A percentile compares a stretch with the other conserved stretches of the same genome.
Conservation (phyloP, 805 yeast genomes). For the Ogataea ganodermae region DNA sequence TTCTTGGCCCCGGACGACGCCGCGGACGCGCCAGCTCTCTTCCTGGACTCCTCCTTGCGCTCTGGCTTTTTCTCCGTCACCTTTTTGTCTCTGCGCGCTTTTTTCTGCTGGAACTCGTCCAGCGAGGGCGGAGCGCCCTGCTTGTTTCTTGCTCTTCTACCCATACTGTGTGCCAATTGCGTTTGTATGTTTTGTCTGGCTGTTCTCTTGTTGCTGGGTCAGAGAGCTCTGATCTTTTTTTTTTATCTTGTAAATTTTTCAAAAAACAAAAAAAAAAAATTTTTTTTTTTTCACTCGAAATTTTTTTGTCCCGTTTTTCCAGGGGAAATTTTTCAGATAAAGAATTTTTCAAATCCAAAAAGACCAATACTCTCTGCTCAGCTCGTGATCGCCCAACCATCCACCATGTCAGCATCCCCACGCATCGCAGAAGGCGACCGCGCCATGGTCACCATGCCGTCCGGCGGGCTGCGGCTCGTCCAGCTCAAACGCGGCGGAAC, state of each 20-base stretch:
- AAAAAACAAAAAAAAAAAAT: constrained; percentile 8
- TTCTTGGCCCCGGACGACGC: constrained; percentile 27
- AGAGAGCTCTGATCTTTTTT: too few relatives aligned
- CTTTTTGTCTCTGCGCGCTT: constrained; percentile 42
- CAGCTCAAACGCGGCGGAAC: constrained; percentile 60
- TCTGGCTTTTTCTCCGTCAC: constrained; percentile 26
- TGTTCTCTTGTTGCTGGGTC: too few relatives aligned
- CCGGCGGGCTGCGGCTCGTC: constrained; percentile 75
- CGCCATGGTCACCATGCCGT: constrained; percentile 76
- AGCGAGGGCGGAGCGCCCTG: constrained; percentile 90
- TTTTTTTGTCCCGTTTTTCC: constrained; percentile 20
- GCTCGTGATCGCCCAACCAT: too few relatives aligned
- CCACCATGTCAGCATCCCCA: background rate
- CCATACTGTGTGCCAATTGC: constrained; percentile 51
- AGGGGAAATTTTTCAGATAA: constrained; percentile 7
- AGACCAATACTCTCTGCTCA: too few relatives aligned
- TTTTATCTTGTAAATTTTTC: constrained; percentile 2
- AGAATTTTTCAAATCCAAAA: constrained; percentile 1
- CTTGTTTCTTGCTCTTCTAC: constrained; percentile 89
- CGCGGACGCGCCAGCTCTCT: constrained; percentile 20
- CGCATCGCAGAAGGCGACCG: constrained; percentile 49
- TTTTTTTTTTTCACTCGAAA: constrained; percentile 15
- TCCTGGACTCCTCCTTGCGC: constrained; percentile 32
- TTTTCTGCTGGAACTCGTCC: constrained; percentile 69
- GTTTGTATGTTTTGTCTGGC: background rate